These are phyloP conservation scores for Solanum sitiens DNA, from an alignment of 257 asterid species.

Conservation along the genomic window DNA sequence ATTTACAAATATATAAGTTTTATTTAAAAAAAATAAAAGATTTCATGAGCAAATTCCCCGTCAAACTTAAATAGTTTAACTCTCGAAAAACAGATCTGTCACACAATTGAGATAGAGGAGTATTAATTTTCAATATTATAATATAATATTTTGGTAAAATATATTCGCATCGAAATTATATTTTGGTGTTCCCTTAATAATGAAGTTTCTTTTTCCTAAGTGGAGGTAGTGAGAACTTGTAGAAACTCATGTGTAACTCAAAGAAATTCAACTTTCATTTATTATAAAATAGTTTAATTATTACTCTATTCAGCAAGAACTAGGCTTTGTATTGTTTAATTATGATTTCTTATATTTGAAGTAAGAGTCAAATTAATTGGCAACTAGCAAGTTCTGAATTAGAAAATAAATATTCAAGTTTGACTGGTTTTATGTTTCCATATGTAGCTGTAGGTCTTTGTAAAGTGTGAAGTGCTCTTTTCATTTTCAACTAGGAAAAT, in stretches of 20 bases:
- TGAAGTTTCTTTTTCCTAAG: not conserved
- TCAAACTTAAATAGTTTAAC: not conserved
- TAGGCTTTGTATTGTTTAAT: not conserved
- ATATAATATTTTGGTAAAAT: not conserved
- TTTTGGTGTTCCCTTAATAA: not conserved
- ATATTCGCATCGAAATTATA: not conserved
- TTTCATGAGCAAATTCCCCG: not conserved
- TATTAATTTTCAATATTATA: not conserved
- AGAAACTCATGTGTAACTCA: not conserved
- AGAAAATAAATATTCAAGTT: not conserved
- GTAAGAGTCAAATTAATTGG: not conserved
- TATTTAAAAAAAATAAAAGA: too few species aligned
- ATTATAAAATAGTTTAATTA: not conserved
- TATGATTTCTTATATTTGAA: not conserved
- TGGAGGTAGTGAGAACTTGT: not conserved
- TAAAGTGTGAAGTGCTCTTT: not conserved
- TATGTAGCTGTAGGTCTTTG: not conserved
- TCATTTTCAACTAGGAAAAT: too few species aligned
- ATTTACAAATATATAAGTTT: not conserved
- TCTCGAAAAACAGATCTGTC: not conserved
- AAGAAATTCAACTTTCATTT: not conserved
- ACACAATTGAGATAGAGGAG: too few species aligned
- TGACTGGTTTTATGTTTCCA: not conserved
- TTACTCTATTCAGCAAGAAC: not conserved
- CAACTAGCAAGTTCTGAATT: not conserved